A percentile compares a stretch with the other conserved stretches of the same genome.
Evolutionary conservation across 2,329 filamentous ascomycete genomes (phyloP).

Genomic region (Cercospora canescens): DNA sequence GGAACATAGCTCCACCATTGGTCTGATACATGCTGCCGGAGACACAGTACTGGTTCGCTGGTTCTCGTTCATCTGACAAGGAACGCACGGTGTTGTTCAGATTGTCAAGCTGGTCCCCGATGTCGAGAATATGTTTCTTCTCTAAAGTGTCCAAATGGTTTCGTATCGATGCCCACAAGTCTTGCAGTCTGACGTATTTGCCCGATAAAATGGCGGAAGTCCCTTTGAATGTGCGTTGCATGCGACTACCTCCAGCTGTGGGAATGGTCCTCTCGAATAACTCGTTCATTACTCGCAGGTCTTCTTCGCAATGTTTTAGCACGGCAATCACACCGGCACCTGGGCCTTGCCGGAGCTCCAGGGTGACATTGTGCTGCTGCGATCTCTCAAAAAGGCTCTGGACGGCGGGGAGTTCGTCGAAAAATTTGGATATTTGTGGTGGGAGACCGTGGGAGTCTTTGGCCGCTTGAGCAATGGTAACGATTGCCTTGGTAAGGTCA

Average conservation of each 20-base stretch:
- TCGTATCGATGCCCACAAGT: neutral
- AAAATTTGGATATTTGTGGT: neutral
- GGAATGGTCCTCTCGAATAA: neutral
- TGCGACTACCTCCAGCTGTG: neutral
- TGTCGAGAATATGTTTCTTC: neutral
- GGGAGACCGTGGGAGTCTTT: neutral
- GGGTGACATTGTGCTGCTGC: neutral
- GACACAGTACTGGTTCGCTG: neutral
- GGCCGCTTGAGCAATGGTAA: neutral
- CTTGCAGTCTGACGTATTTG: neutral
- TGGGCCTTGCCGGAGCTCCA: neutral
- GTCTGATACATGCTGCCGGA: neutral
- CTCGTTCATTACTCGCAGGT: neutral
- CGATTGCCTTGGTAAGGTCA: neutral
- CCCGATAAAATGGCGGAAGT: neutral
- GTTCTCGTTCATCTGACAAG: neutral
- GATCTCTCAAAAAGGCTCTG: neutral
- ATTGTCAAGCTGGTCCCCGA: neutral
- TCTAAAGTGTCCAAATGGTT: neutral
- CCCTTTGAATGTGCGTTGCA: neutral
- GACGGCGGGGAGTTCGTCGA: neutral
- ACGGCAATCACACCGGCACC: neutral
- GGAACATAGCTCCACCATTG: neutral
- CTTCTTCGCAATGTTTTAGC: neutral
- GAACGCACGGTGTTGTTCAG: neutral